Evolutionary conservation across 177 flowering plant genomes (phyloP).

Genomic region (Vitis hybrid): DNA sequence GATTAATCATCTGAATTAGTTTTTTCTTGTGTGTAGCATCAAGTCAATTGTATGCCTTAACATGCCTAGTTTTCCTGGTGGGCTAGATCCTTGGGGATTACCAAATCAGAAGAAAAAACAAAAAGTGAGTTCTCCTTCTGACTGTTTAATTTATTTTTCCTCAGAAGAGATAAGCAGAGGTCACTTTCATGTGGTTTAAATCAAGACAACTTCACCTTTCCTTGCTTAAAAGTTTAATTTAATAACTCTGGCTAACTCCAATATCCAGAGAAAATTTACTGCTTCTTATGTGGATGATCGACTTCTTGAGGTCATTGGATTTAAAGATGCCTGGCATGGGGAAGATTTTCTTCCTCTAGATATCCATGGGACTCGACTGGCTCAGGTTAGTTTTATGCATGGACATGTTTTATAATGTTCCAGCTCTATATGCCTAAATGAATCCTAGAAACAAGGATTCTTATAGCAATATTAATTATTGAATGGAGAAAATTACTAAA

Average conservation of each 20-base stretch:
- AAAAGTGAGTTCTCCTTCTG: slow-evolving; percentile 41
- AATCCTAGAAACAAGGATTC: too few relatives aligned
- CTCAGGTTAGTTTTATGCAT: slow-evolving; percentile 47
- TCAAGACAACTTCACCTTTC: background rate
- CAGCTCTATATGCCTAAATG: too few relatives aligned
- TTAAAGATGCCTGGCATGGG: slow-evolving; percentile 80
- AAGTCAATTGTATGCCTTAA: slow-evolving; percentile 69
- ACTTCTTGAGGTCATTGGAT: slow-evolving; percentile 71
- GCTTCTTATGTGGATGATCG: slow-evolving; percentile 71
- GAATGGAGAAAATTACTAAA: too few relatives aligned
- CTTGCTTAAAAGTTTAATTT: slow-evolving; percentile 2
- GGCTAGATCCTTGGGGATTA: slow-evolving; percentile 79
- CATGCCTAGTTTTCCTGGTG: slow-evolving; percentile 23
- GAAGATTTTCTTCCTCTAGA: slow-evolving; percentile 60
- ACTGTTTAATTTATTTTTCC: background rate
- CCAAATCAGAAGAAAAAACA: slow-evolving; percentile 48
- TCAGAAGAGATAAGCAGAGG: too few relatives aligned
- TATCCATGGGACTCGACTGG: slow-evolving; percentile 82
- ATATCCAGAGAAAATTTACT: slow-evolving; percentile 56
- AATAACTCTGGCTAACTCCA: background rate
- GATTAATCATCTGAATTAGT: background rate
- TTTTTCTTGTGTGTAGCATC: slow-evolving; percentile 42
- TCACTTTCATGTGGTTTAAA: background rate
- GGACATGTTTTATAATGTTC: too few relatives aligned
- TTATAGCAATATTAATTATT: too few relatives aligned